Conservation (phyloP, 78 protist species). For the Mantamonas sphyraenae region DNA sequence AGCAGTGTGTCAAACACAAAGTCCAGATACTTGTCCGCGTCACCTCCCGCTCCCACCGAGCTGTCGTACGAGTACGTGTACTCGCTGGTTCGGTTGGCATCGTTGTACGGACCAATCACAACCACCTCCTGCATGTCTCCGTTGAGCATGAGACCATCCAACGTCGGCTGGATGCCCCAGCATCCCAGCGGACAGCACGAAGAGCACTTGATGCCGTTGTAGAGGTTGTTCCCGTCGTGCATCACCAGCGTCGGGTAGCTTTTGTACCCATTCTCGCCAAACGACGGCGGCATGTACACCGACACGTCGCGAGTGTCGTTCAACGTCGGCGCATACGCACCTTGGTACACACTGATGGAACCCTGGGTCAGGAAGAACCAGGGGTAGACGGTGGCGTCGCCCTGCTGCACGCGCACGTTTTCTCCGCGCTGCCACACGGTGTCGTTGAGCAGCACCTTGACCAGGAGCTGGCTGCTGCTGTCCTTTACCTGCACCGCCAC, state of each 20-base stretch:
- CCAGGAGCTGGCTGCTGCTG: not conserved
- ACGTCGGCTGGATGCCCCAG: conserved; percentile 15
- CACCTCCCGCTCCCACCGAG: conserved; percentile 13
- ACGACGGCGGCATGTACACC: conserved; percentile 9
- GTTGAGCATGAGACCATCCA: conserved; percentile 2
- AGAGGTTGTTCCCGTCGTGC: conserved; percentile 32
- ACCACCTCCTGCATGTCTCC: conserved; percentile 28
- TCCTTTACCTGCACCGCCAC: not conserved
- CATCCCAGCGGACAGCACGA: not conserved
- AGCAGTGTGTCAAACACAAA: conserved; percentile 15
- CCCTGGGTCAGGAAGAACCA: conserved; percentile 18
- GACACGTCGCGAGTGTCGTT: conserved; percentile 19
- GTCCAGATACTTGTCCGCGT: conserved; percentile 22
- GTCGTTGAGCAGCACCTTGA: conserved; percentile 9
- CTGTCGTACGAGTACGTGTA: conserved; percentile 21
- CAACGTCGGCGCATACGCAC: conserved; percentile 19
- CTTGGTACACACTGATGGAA: not conserved
- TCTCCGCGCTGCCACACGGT: conserved; percentile 5
- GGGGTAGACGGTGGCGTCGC: conserved; percentile 14
- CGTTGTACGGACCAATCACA: conserved; percentile 21
- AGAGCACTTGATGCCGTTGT: not conserved
- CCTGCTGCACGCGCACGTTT: not conserved
- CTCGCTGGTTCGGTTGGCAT: conserved; percentile 12
- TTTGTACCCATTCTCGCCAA: conserved; percentile 4
- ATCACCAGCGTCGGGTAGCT: not conserved